Conservation (phyloP, 495 filamentous ascomycete genomes). For the Lophiotrema nucula region DNA sequence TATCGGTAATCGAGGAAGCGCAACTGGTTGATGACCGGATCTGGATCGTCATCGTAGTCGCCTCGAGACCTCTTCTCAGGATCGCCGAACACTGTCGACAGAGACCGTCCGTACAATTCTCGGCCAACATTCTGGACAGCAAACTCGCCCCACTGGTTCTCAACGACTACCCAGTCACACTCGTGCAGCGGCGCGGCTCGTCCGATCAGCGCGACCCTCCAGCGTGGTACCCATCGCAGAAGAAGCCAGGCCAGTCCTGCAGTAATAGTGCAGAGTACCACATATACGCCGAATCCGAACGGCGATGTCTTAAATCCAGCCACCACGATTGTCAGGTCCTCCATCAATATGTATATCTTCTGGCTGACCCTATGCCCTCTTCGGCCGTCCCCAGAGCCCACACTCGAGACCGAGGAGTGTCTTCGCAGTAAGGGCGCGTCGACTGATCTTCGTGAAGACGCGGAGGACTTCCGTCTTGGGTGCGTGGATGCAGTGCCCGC, state of each 20-base stretch:
- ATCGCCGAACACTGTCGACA: slow-evolving; percentile 84
- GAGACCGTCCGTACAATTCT: slow-evolving; percentile 69
- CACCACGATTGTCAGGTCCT: slow-evolving; percentile 90
- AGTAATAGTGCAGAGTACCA: slow-evolving; percentile 65
- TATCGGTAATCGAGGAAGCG: slow-evolving; percentile 87
- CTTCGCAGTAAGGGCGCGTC: slow-evolving; percentile 73
- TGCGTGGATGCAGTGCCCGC: slow-evolving; percentile 28
- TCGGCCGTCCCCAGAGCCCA: slow-evolving; percentile 55
- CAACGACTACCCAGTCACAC: slow-evolving; percentile 88
- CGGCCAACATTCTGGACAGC: slow-evolving; percentile 63
- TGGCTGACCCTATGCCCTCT: slow-evolving; percentile 64
- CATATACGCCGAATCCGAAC: slow-evolving; percentile 66
- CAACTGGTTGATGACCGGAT: slow-evolving; percentile 71
- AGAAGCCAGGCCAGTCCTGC: slow-evolving; percentile 78
- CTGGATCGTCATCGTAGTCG: slow-evolving; percentile 73
- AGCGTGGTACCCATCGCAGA: slow-evolving; percentile 84
- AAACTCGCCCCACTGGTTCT: slow-evolving; percentile 94
- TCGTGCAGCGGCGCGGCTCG: slow-evolving; percentile 62
- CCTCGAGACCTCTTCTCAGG: slow-evolving; percentile 52
- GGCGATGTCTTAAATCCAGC: slow-evolving; percentile 80
- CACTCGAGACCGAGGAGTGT: slow-evolving; percentile 55
- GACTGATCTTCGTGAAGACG: slow-evolving; percentile 56
- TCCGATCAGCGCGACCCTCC: slow-evolving; percentile 77
- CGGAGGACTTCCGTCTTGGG: slow-evolving; percentile 55
- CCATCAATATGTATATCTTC: slow-evolving; percentile 87